Evolutionary conservation across 495 filamentous ascomycete genomes (phyloP), one percentile per base, ranked within the genome.

Genomic region (Aspergillus cristatus): DNA sequence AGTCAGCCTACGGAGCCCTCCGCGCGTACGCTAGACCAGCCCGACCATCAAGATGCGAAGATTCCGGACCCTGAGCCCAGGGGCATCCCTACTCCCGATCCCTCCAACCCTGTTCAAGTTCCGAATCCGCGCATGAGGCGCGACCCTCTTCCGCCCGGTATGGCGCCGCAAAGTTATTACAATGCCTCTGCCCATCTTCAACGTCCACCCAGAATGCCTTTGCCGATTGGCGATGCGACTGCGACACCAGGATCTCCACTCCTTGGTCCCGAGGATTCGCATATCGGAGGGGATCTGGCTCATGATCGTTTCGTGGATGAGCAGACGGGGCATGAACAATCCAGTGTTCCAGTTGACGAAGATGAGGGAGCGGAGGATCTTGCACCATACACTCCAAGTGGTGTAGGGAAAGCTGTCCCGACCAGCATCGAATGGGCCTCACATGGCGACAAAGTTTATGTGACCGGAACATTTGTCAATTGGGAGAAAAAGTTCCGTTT

Each of bases 401-500:
- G 63, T 12, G 52, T 60, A 6, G 63, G 63, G 16, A 65, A 55
- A 36, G 58, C 62, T 6, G 81, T 97, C 28, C 86, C 88, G 6
- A 94, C 86, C 10, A 54, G 72, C 22, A 75, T 98, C 26, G 80
- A 86, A 60, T 98, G 90, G 91, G 71, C 67, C 35, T 71, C 78
- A 17, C 74, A 74, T 25, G 83, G 82, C 22, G 75, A 93, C 38
- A 91, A 86, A 63, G 79, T 97, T 40, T 97, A 93, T 57, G 85
- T 98, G 26, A 97, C 93, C 1, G 91, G 91, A 43, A 97, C 93
- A 14, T 95, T 96, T 52, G 89, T 89, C 39, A 79, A 84, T 50
- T 98, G 91, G 91, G 84, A 86, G 55, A 80, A 84, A 60, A 96
- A 96, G 57, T 89, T 82, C 47, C 76, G 79, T 35, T 64, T 98